Evolutionary conservation across 352 stramenopile genomes (phyloP).

Genomic region (Phytopythium helicoides): DNA sequence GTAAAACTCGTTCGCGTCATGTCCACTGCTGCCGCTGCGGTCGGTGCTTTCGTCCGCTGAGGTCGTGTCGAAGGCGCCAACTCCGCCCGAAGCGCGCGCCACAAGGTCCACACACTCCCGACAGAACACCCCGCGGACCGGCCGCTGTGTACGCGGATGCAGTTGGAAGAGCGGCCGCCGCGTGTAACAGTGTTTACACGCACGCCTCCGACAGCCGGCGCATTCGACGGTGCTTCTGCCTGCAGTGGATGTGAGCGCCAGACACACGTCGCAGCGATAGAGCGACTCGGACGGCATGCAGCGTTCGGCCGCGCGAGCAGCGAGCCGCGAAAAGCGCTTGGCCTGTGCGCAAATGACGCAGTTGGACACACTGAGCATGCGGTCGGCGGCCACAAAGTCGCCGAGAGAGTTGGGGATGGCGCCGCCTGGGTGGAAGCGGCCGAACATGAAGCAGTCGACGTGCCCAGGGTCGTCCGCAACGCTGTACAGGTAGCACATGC

Average conservation of each 20-base stretch:
- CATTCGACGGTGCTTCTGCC: slow-evolving; percentile 13
- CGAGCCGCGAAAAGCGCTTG: slow-evolving; percentile 51
- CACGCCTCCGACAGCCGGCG: slow-evolving; percentile 53
- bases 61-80: neutral
- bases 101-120: slow-evolving; percentile 37
- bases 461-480: slow-evolving; percentile 33
- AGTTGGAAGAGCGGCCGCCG: slow-evolving; percentile 51
- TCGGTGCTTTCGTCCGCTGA: neutral
- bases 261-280: slow-evolving; percentile 46
- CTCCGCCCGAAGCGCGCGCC: neutral
- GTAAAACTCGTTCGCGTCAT: neutral
- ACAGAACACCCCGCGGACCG: slow-evolving; percentile 49
- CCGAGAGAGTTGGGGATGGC: slow-evolving; percentile 35
- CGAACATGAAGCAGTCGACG: slow-evolving; percentile 60
- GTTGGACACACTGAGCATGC: slow-evolving; percentile 41
- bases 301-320: slow-evolving; percentile 30
- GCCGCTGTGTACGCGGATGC: slow-evolving; percentile 35
- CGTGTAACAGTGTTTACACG: slow-evolving; percentile 47
- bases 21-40: neutral
- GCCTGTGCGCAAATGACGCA: slow-evolving; percentile 42
- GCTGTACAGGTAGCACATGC: slow-evolving; percentile 65
- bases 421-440: slow-evolving; percentile 39
- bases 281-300: slow-evolving; percentile 19
- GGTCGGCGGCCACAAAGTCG: slow-evolving; percentile 38
- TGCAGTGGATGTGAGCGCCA: neutral